Base-by-base conservation (phyloP, 495 filamentous ascomycete genomes). In the Aspergillus avenaceus region DNA sequence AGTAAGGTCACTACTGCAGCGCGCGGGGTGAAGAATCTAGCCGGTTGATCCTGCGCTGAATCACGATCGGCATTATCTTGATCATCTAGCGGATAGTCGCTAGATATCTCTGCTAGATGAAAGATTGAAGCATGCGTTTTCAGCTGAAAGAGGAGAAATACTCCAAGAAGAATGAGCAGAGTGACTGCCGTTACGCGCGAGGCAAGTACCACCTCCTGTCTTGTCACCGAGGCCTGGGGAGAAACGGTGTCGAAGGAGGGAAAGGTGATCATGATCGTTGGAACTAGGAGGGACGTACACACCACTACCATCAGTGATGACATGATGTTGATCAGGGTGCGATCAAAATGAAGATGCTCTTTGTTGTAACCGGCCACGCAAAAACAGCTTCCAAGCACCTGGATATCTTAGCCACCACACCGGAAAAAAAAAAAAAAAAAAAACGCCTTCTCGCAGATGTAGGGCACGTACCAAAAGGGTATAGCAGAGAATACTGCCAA, bases 81-180 rank as follows among this genome's bases (percentile, higher is more conserved):
- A 32, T 26, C 14, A 11, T 19, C 42, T 1, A 32, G 23, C 8
- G 27, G 13, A 18, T 18, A 12, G 0, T 31, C n/a, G 21, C 42
- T 19, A 3, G 26, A 31, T 6, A 9, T 13, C 8, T 29, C 53
- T 41, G 19, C 41, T 14, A 21, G 14, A 47, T 46, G 44, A 19
- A 62, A 55, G 21, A 64, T 43, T 8, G 37, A 25, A 1, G 49
- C 43, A 31, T 65, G 60, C n/a, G 65, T 56, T 45, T 56, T 47
- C 41, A 71, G 46, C 47, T 55, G 52, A 54, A 68, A 91, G 8
- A 87, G 43, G 27, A 90, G 75, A 55, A 88, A 91, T 4, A 86
- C 67, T 40, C 80, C 58, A 55, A 88, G 88, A 1, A 89, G 74
- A 38, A 85, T 37, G 8, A 90, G 69, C 3, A 90, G 69, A n/a